Conservation (phyloP, 192 early-diverging fungal genomes). For the Fimicolochytrium jonesii region DNA sequence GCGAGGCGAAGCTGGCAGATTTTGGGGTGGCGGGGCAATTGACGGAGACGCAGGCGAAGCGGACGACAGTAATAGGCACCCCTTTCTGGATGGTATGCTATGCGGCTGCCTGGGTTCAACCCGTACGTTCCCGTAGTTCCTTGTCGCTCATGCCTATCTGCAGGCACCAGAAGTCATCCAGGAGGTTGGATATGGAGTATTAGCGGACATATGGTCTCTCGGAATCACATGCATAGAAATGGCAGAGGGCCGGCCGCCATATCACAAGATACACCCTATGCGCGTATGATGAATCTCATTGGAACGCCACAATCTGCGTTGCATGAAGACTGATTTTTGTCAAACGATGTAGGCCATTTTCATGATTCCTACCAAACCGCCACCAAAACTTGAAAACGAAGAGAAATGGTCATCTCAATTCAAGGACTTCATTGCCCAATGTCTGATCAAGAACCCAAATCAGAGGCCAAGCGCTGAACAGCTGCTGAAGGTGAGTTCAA, state of each 20-base stretch:
- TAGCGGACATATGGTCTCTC: constrained; percentile 61
- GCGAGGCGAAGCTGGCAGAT: constrained; percentile 58
- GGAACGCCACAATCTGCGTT: no score
- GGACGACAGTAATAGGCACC: constrained; percentile 60
- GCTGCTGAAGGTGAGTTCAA: constrained; percentile 44
- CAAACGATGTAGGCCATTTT: constrained; percentile 50
- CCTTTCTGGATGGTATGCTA: constrained; percentile 52
- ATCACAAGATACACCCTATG: constrained; percentile 61
- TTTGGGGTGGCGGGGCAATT: constrained; percentile 63
- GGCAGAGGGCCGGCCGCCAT: constrained; percentile 59
- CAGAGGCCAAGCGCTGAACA: constrained; percentile 43
- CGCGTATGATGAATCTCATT: constrained; percentile 33
- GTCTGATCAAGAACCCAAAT: constrained; percentile 56
- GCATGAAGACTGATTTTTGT: no score
- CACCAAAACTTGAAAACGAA: constrained; percentile 48
- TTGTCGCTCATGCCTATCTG: not conserved
- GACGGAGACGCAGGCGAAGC: constrained; percentile 45
- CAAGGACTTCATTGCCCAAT: constrained; percentile 47
- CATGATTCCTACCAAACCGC: constrained; percentile 59
- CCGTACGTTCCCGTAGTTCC: not conserved
- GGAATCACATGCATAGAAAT: constrained; percentile 65
- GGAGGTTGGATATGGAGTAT: constrained; percentile 56
- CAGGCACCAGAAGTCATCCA: constrained; percentile 65
- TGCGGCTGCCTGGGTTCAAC: not conserved
- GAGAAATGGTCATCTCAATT: constrained; percentile 42